Evolutionary conservation across 2,329 filamentous ascomycete species (phyloP).

Genomic region (Pochonia chlamydosporia): DNA sequence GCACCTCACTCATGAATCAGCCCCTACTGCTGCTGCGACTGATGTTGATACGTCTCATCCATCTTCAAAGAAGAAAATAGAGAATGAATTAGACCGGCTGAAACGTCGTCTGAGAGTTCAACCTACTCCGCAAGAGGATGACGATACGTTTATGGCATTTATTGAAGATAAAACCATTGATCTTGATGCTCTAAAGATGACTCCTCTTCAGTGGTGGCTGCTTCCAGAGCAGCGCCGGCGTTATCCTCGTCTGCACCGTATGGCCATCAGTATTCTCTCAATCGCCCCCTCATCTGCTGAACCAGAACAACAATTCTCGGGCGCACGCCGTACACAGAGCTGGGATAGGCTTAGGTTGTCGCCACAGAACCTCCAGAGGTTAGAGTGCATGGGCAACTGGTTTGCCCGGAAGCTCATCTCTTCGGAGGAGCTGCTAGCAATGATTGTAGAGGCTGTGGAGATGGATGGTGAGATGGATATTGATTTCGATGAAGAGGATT

Average conservation of each 20-base stretch:
- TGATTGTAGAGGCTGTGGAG: too few relatives aligned
- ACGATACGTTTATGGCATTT: too few relatives aligned
- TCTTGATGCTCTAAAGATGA: neutral
- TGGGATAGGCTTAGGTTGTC: neutral
- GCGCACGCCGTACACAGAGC: neutral
- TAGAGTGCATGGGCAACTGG: slow-evolving; percentile 2
- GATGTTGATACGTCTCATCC: too few relatives aligned
- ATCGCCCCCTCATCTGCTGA: neutral
- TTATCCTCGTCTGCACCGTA: neutral
- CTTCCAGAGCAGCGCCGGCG: neutral
- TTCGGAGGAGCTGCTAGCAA: too few relatives aligned
- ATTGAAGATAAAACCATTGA: too few relatives aligned
- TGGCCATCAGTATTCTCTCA: neutral
- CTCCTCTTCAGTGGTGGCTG: neutral
- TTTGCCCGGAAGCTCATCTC: too few relatives aligned
- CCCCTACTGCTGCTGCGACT: too few relatives aligned
- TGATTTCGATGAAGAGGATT: too few relatives aligned
- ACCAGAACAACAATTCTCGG: neutral
- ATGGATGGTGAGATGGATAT: too few relatives aligned
- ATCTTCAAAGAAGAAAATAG: neutral
- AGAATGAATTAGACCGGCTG: neutral
- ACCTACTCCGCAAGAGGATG: too few relatives aligned
- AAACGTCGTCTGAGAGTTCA: too few relatives aligned
- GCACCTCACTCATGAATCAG: too few relatives aligned
- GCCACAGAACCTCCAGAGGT: neutral